A percentile compares a stretch with the other conserved stretches of the same genome.
Conservation (phyloP, 2,329 filamentous ascomycete genomes). For the Calonectria crousiana region DNA sequence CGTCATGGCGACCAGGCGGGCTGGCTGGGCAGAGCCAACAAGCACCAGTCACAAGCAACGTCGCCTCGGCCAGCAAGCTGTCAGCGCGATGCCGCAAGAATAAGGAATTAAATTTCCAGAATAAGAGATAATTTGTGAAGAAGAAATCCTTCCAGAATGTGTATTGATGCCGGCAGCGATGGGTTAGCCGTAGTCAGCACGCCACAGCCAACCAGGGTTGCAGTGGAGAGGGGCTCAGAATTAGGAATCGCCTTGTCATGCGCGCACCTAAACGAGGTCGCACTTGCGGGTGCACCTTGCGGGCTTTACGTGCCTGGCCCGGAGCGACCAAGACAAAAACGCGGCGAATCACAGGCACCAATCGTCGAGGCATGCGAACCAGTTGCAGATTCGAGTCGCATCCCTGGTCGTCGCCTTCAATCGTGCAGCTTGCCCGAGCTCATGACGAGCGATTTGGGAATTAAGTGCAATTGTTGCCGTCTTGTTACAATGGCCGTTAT, state of each 20-base stretch:
- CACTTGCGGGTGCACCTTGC: background rate
- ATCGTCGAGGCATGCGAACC: slow-evolving; percentile 16
- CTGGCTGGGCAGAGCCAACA: background rate
- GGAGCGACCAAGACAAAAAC: background rate
- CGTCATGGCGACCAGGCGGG: slow-evolving; percentile 33
- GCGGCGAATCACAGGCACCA: slow-evolving; percentile 8
- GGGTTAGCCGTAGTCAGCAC: background rate
- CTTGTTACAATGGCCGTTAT: background rate
- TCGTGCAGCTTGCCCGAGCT: background rate
- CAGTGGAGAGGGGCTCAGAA: slow-evolving; percentile 16
- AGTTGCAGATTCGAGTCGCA: slow-evolving; percentile 5
- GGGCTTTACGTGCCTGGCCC: slow-evolving; percentile 16
- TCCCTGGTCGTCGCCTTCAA: background rate
- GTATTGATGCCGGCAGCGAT: background rate
- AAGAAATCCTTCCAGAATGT: background rate
- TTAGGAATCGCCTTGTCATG: slow-evolving; percentile 30
- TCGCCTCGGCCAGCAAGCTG: slow-evolving; percentile 3
- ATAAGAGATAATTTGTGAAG: slow-evolving; percentile 1
- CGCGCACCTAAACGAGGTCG: slow-evolving; percentile 7
- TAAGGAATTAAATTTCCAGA: slow-evolving; percentile 14
- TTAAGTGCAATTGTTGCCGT: background rate
- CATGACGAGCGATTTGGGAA: background rate
- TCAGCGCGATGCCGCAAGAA: slow-evolving; percentile 16
- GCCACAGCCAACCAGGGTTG: slow-evolving; percentile 13
- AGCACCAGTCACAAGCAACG: background rate